Evolutionary conservation across 2,329 filamentous ascomycete species (phyloP), one percentile per base, ranked within the genome.

Genomic region (Monilinia polystroma): DNA sequence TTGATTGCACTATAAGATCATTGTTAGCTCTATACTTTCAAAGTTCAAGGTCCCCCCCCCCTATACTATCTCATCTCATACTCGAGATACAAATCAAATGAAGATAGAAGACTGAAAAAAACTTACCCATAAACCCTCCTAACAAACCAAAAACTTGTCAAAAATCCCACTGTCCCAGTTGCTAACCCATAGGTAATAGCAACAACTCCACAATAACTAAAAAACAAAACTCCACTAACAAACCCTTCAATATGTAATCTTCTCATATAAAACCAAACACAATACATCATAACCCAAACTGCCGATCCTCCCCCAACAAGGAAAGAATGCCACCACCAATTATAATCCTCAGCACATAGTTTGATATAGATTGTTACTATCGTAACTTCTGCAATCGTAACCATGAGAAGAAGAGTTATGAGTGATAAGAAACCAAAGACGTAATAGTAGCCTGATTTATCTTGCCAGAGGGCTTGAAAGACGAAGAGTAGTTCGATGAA

Each of bases 301-400:
- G 90, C 86, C 72, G 88, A 92, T 72, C 88, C 87, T 58, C 89
- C 90, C 55, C 92, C 92, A 11, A 93, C 85, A 59, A 91, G 79
- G 80, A 96, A 95, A 63, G 90, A 92, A 77, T 91, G 90, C 92
- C 92, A 96, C 91, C 91, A 95, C 92, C 92, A 96, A 76, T 92
- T 85, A 78, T 95, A 90, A 77, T 96, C 93, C 83, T 96, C 92
- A 1, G 87, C 83, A 79, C 91, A 94, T 23, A 96, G 85, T 79
- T 92, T 90, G 58, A 91, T 85, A 78, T 96, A 96, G 20, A 92
- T 90, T 1, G 88, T 88, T 67, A 96, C 91, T 29, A 96, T 86
- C 0, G 91, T 93, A 63, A 93, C 91, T 79, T 95, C 91, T 72
- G 91, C 87, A 41, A 96, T 86, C 0, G 91, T 92, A 53, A 95